Evolutionary conservation across 2,329 filamentous ascomycete species (phyloP).

Genomic region (Cadophora gregata): DNA sequence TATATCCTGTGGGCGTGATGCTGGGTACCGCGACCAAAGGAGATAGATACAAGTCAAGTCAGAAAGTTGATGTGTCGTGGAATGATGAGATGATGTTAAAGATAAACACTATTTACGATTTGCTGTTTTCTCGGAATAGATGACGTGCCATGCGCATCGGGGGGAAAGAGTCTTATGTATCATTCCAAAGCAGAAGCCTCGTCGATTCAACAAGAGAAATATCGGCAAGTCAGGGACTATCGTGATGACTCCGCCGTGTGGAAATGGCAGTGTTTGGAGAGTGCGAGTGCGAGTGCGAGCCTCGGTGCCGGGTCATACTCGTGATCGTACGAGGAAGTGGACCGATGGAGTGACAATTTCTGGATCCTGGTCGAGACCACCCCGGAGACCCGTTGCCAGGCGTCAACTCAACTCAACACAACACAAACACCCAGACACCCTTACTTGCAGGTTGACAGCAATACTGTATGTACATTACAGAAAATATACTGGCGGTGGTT

Average conservation of each 20-base stretch:
- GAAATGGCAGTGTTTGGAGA: constrained; percentile 30
- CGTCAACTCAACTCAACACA: no score
- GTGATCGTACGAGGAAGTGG: constrained; percentile 36
- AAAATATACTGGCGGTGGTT: constrained; percentile 25
- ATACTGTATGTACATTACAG: no score
- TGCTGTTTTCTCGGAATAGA: constrained; percentile 27
- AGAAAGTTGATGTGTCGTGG: constrained; percentile 8
- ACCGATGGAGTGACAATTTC: constrained; percentile 34
- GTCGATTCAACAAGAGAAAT: constrained; percentile 22
- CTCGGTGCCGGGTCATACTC: constrained; percentile 35
- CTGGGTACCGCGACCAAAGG: constrained; percentile 22
- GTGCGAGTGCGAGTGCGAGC: constrained; percentile 24
- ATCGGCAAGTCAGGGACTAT: constrained; percentile 18
- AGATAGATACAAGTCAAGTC: neutral
- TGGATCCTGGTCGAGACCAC: constrained; percentile 16
- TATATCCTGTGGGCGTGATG: constrained; percentile 20
- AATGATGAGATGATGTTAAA: constrained; percentile 13
- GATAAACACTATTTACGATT: constrained; percentile 23
- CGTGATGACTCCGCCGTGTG: constrained; percentile 22
- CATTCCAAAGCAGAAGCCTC: constrained; percentile 18
- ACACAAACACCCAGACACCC: neutral
- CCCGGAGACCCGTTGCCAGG: constrained; percentile 9
- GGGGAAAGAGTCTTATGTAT: constrained; percentile 32
- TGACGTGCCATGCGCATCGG: constrained; percentile 32
- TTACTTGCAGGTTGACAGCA: constrained; percentile 9